Evolutionary conservation across 371 early-diverging fungal genomes (phyloP).

Genomic region (Mucor irregularis): DNA sequence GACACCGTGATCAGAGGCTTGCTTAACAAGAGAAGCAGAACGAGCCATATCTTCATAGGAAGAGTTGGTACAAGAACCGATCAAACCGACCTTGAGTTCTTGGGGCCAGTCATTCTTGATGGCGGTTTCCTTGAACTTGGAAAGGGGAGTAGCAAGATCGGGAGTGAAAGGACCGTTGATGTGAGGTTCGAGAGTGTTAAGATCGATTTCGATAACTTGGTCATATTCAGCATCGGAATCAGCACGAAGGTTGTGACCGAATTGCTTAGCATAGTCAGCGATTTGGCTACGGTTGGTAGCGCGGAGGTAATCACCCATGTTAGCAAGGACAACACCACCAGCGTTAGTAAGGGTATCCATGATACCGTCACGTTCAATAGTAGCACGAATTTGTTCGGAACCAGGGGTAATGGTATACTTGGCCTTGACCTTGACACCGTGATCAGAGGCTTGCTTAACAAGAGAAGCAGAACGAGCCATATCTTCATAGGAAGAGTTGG

Average conservation of each 20-base stretch:
- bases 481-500: conserved; percentile 95
- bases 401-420: conserved; percentile 89
- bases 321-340: conserved; percentile 90
- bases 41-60: conserved; percentile 95
- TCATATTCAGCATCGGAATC: conserved; percentile 91
- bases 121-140: conserved; percentile 82
- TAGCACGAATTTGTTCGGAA: conserved; percentile 95
- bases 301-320: conserved; percentile 90
- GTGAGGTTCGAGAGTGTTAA: conserved; percentile 86
- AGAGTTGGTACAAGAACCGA: conserved; percentile 96
- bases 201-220: conserved; percentile 89
- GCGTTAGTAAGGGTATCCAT: conserved; percentile 71
- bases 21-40: conserved; percentile 82
- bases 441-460: conserved; percentile 78
- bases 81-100: conserved; percentile 83
- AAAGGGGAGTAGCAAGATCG: conserved; percentile 88
- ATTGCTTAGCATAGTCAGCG: conserved; percentile 71
- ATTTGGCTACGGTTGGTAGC: conserved; percentile 81
- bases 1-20: conserved; percentile 80
- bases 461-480: conserved; percentile 90
- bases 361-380: conserved; percentile 91
- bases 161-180: conserved; percentile 97
- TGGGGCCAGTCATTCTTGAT: conserved; percentile 82
- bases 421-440: conserved; percentile 78
- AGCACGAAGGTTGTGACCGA: conserved; percentile 78